Percentiles rank a stretch among this genome's conserved stretches.
Conservation (phyloP, 495 filamentous ascomycete species). For the Jackrogersella minutella region DNA sequence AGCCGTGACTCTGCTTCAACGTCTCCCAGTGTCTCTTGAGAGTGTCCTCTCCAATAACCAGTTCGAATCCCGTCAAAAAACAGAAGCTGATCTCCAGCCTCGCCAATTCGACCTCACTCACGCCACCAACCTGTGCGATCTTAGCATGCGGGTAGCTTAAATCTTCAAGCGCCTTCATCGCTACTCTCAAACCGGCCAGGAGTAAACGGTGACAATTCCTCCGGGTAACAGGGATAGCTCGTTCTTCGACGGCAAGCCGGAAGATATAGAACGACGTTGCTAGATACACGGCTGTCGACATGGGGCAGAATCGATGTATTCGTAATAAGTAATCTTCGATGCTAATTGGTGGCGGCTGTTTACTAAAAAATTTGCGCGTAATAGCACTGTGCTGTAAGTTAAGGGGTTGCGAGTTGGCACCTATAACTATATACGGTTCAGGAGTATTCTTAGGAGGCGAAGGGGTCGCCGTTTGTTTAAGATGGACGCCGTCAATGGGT, state of each 20-base stretch:
- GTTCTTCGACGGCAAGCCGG: slow-evolving; percentile 76
- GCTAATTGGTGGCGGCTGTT: slow-evolving; percentile 78
- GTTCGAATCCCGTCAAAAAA: slow-evolving; percentile 81
- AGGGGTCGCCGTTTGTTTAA: slow-evolving; percentile 44
- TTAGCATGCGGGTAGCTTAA: slow-evolving; percentile 82
- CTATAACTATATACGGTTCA: slow-evolving; percentile 63
- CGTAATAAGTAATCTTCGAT: slow-evolving; percentile 86
- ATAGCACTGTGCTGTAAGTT: slow-evolving; percentile 79
- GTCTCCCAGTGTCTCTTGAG: slow-evolving; percentile 64
- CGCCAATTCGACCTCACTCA: slow-evolving; percentile 78
- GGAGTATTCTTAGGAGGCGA: slow-evolving; percentile 34
- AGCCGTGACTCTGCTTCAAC: slow-evolving; percentile 49
- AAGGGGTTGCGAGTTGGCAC: slow-evolving; percentile 67
- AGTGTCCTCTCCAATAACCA: slow-evolving; percentile 72
- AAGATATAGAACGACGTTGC: slow-evolving; percentile 91
- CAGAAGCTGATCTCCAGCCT: slow-evolving; percentile 91
- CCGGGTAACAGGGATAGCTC: slow-evolving; percentile 74
- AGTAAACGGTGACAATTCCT: slow-evolving; percentile 88
- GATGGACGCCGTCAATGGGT: slow-evolving; percentile 56
- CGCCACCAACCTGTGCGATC: slow-evolving; percentile 89
- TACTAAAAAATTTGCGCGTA: slow-evolving; percentile 90
- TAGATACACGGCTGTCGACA: slow-evolving; percentile 97
- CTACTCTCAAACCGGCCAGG: slow-evolving; percentile 82
- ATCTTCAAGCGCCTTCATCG: slow-evolving; percentile 94
- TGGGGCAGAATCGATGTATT: slow-evolving; percentile 88